Percentiles rank a stretch among this genome's conserved stretches.
These are phyloP conservation scores for Thinopyrum obtusiflorum DNA, from an alignment of 202 grass and related monocot genomes.

Conservation along the genomic window DNA sequence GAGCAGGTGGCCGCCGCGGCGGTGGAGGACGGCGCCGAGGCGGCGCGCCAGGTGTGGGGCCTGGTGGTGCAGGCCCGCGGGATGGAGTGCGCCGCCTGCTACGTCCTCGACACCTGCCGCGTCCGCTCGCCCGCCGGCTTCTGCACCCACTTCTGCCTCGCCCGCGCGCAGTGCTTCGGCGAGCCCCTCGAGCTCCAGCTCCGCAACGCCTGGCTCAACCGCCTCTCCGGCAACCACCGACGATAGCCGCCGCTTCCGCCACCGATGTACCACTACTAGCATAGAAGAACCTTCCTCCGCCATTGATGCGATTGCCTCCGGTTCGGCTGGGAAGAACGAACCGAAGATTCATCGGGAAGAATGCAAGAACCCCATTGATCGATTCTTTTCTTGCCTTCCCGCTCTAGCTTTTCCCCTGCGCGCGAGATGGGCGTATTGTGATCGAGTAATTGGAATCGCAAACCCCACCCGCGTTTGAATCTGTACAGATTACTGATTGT, in stretches of 20 bases:
- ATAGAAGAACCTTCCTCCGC: background rate
- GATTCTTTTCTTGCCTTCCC: background rate
- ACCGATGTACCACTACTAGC: background rate
- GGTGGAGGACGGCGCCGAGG: constrained; percentile 27
- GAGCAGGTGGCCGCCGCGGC: constrained; percentile 44
- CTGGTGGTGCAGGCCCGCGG: constrained; percentile 78
- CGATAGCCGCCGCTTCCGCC: constrained; percentile 13
- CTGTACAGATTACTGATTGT: constrained; percentile 46
- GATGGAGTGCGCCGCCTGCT: constrained; percentile 70
- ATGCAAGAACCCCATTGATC: background rate
- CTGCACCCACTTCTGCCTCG: constrained; percentile 92
- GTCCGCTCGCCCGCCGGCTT: constrained; percentile 63
- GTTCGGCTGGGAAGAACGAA: constrained; percentile 11
- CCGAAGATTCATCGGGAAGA: background rate
- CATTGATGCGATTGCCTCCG: background rate
- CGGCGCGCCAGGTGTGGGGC: constrained; percentile 50
- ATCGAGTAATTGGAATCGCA: background rate
- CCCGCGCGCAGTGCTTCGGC: constrained; percentile 71
- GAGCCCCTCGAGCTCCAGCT: constrained; percentile 73
- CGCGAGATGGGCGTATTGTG: background rate
- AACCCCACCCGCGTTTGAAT: background rate
- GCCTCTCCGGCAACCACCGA: constrained; percentile 40
- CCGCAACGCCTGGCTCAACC: constrained; percentile 68
- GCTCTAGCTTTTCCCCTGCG: background rate
- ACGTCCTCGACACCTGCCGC: constrained; percentile 82